Conservation (phyloP, 164 flowering plant genomes). For the Vitis cinerea region DNA sequence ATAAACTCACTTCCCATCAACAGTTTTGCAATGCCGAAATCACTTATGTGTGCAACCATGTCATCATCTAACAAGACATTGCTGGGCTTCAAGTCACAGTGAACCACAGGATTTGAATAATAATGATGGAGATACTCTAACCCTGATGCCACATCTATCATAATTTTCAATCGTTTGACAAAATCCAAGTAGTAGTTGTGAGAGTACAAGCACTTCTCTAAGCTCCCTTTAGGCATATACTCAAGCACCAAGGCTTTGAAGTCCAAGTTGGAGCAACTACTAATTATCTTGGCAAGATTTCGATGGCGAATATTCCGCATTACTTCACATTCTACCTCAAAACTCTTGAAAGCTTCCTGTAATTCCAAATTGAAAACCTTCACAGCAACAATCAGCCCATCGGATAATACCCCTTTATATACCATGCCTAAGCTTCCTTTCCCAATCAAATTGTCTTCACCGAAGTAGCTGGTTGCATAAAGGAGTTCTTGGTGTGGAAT, state of each 20-base stretch:
- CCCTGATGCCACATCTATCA: too few relatives aligned
- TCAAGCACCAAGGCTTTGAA: too few relatives aligned
- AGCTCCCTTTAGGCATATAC: background rate
- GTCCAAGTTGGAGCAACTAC: background rate
- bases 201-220: constrained; percentile 2
- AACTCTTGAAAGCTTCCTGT: constrained; percentile 4
- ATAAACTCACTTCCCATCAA: background rate
- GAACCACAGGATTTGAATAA: background rate
- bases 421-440: background rate
- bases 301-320: background rate
- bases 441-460: background rate
- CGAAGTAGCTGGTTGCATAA: background rate
- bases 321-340: constrained; percentile 5
- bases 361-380: constrained; percentile 5
- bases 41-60: constrained; percentile 5
- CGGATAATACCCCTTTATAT: too few relatives aligned
- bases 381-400: background rate
- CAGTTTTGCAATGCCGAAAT: constrained; percentile 4
- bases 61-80: constrained; percentile 6
- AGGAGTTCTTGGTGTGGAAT: too few relatives aligned
- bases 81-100: background rate
- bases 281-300: constrained; percentile 5
- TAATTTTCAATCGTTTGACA: too few relatives aligned
- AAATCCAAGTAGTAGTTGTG: constrained; percentile 1
- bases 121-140: too few relatives aligned